Percentiles rank a stretch among this genome's conserved stretches.
Conservation (phyloP, 129 eudicot species). For the Flaveria ramosissima region DNA sequence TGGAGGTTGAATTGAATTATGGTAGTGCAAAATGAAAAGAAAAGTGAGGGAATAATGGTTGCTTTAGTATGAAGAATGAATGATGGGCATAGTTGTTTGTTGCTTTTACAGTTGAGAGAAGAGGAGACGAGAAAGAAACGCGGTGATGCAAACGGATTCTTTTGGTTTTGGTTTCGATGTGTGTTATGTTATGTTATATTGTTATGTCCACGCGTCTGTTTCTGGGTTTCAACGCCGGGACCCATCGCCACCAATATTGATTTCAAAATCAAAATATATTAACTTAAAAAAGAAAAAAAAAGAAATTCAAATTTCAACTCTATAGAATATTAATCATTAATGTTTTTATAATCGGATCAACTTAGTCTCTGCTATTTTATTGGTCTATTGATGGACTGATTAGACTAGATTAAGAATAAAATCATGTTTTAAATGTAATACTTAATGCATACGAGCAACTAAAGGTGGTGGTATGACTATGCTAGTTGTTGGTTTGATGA, state of each 20-base stretch:
- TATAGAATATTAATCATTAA: too few species aligned
- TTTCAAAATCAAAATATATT: not conserved
- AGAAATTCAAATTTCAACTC: too few species aligned
- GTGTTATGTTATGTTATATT: too few species aligned
- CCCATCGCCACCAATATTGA: conserved; percentile 27
- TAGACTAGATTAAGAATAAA: too few species aligned
- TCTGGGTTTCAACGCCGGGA: conserved; percentile 37
- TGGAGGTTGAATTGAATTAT: not conserved
- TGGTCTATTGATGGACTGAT: too few species aligned
- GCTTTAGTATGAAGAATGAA: conserved; percentile 60
- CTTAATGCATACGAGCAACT: too few species aligned
- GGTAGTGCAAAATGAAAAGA: not conserved
- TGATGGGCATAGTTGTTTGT: not conserved
- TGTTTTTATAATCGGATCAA: too few species aligned
- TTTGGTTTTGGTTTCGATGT: not conserved
- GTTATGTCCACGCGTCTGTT: conserved; percentile 25
- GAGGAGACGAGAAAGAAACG: conserved; percentile 18
- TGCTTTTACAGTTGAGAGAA: not conserved
- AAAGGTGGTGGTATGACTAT: too few species aligned
- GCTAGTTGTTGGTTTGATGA: too few species aligned
- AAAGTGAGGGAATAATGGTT: conserved; percentile 25
- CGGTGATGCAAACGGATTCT: conserved; percentile 20
- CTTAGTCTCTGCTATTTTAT: too few species aligned
- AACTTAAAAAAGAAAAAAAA: too few species aligned
- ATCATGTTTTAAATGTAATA: too few species aligned